These are phyloP conservation scores for Bipolaris oryzae DNA, from an alignment of 2,329 filamentous ascomycete genomes.

Conservation along the genomic window DNA sequence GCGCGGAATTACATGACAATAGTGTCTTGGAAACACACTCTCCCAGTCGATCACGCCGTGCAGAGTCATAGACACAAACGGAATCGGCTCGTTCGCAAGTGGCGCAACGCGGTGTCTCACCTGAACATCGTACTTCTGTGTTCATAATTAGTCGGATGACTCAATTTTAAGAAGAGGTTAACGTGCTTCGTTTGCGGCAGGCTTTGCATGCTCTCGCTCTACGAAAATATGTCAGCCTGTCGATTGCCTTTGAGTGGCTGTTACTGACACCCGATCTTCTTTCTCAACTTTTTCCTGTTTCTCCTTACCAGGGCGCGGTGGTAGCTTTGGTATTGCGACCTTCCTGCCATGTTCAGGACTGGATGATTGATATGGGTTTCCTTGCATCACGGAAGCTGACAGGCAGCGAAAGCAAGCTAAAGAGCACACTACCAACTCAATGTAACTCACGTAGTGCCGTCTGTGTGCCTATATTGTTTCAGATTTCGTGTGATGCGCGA, in stretches of 20 bases:
- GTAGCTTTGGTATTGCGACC: slow-evolving; percentile 23
- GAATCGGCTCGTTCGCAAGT: slow-evolving; percentile 22
- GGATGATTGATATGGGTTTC: not conserved
- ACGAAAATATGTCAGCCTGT: not conserved
- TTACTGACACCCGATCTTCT: slow-evolving; percentile 30
- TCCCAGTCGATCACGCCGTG: slow-evolving; percentile 32
- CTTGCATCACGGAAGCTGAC: slow-evolving; percentile 6
- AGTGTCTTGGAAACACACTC: slow-evolving; percentile 16
- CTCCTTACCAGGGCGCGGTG: slow-evolving; percentile 8
- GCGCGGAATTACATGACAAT: not conserved
- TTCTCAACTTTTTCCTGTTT: slow-evolving; percentile 8
- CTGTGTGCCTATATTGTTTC: not conserved
- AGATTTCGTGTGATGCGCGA: not conserved
- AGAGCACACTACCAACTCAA: not conserved
- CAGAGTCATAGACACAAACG: slow-evolving; percentile 31
- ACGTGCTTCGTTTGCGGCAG: slow-evolving; percentile 32
- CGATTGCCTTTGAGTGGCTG: not conserved
- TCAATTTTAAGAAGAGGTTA: not conserved
- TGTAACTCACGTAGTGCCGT: not conserved
- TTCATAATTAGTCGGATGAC: not conserved
- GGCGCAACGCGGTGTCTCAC: slow-evolving; percentile 27
- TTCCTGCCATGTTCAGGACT: slow-evolving; percentile 15
- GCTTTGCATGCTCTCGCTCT: slow-evolving; percentile 32
- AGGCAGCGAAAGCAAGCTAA: not conserved
- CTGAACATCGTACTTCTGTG: slow-evolving; percentile 35